Evolutionary conservation across 345 rosid species (phyloP).

Genomic region (Bruguiera gymnorhiza): DNA sequence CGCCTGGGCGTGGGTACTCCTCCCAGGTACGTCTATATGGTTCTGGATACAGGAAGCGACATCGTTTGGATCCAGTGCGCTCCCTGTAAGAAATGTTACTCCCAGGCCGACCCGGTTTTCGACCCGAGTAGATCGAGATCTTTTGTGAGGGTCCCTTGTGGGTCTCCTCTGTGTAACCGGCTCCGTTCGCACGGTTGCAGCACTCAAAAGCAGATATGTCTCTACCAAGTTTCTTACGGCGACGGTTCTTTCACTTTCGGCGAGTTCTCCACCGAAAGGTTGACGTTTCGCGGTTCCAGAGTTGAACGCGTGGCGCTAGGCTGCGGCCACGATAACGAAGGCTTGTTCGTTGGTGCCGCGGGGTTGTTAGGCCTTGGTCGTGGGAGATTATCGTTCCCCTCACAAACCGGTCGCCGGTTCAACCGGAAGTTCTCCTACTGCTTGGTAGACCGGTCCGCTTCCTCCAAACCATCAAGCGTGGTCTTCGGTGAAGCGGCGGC

Average conservation of each 20-base stretch:
- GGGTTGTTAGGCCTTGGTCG: constrained; percentile 90
- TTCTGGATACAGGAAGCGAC: constrained; percentile 93
- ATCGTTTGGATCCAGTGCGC: constrained; percentile 94
- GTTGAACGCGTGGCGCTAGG: constrained; percentile 76
- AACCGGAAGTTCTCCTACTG: constrained; percentile 84
- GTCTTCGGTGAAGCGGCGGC: constrained; percentile 74
- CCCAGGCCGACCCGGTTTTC: constrained; percentile 82
- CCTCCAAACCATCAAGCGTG: constrained; percentile 71
- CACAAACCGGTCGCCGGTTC: constrained; percentile 76
- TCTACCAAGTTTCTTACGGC: constrained; percentile 87
- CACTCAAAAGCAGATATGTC: constrained; percentile 49
- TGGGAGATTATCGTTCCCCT: constrained; percentile 75
- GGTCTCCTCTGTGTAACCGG: constrained; percentile 33
- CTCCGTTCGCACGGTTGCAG: constrained; percentile 33
- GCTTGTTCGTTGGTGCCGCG: constrained; percentile 88
- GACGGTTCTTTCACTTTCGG: constrained; percentile 92
- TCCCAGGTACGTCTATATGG: constrained; percentile 73
- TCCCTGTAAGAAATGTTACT: constrained; percentile 81
- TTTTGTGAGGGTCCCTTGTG: constrained; percentile 53
- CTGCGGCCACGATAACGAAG: constrained; percentile 93
- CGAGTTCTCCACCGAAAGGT: constrained; percentile 80
- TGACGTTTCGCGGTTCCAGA: constrained; percentile 62
- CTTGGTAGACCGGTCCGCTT: constrained; percentile 80
- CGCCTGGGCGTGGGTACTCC: constrained; percentile 94
- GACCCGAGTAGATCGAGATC: constrained; percentile 73